Evolutionary conservation across 768 basidiomycete species (phyloP).

Genomic region (Phlebiopsis gigantea): DNA sequence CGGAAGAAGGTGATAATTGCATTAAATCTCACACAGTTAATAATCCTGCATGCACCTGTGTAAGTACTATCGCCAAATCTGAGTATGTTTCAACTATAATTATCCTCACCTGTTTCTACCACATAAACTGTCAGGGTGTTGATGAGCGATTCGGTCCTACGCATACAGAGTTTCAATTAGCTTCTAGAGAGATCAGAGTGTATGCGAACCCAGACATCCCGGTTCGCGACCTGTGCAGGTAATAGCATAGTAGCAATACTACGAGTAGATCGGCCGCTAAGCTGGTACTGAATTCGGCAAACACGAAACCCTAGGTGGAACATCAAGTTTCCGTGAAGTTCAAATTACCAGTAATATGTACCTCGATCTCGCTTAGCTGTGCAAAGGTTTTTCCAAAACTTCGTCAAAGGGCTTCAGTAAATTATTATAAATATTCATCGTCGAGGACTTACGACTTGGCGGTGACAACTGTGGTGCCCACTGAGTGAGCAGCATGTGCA

Average conservation of each 20-base stretch:
- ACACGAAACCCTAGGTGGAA: conserved; percentile 39
- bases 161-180: neutral
- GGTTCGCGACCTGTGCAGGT: conserved; percentile 43
- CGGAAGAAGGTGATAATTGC: neutral
- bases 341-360: conserved; percentile 18
- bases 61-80: neutral
- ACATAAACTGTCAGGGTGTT: conserved; percentile 8
- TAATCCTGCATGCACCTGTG: conserved; percentile 3
- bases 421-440: neutral
- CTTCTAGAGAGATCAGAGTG: neutral
- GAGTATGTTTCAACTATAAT: neutral
- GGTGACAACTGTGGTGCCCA: neutral
- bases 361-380: conserved; percentile 34
- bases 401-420: neutral
- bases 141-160: conserved; percentile 12
- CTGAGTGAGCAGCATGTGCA: neutral
- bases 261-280: conserved; percentile 47
- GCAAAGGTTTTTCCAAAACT: conserved; percentile 25
- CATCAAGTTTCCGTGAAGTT: neutral
- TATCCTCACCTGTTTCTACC: conserved; percentile 11
- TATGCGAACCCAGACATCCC: conserved; percentile 39
- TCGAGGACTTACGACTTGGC: neutral
- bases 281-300: conserved; percentile 44
- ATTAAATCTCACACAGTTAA: conserved; percentile 11
- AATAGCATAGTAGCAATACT: conserved; percentile 42